Evolutionary conservation across 1,284 basidiomycete genomes (phyloP), one percentile per base, ranked within the genome.

Genomic region (Ustilago crameri): DNA sequence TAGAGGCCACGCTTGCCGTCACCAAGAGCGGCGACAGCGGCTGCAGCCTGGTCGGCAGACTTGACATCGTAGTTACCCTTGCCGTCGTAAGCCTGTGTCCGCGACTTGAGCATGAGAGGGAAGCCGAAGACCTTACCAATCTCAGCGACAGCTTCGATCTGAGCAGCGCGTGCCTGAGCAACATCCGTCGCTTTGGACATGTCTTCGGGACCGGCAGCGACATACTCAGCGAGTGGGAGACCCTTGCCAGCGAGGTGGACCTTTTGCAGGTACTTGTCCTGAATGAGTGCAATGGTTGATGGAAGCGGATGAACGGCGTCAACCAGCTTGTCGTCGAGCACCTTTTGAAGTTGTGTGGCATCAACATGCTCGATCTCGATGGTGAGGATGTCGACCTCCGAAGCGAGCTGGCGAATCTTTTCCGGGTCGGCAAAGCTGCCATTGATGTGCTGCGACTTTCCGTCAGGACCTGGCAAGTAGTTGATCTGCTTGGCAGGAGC

Each of bases 341-440:
- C 81, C 37, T 59, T 56, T 40, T 81, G 89, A 8, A 98, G 87
- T 1, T 93, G 89, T 23, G 86, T 86, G 7, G 88, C 93, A 77
- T 96, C 90, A 57, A 99, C 94, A 80, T 99, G 95, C 85, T 99
- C 95, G 47, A 98, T 98, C 86, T 99, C 95, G 52, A 96, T 90
- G 0, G 96, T 98, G 54, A 98, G 86, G 38, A 98, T 86, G 79
- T 98, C 93, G 37, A 93, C 93, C 81, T 90, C 89, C 20, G 84
- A 74, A 0, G 93, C 93, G 18, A 99, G 88, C 74, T 91, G 87
- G 44, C 87, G 86, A 76, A 99, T 97, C 84, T 92, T 91, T 22
- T 85, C 85, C 3, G 91, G 87, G 79, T 94, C 91, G 34, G 91
- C 86, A 85, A 98, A 98, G 9, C 92, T 90, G 48, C 95, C 95